Conservation (phyloP, 2,329 filamentous ascomycete genomes). For the Emergomyces orientalis region DNA sequence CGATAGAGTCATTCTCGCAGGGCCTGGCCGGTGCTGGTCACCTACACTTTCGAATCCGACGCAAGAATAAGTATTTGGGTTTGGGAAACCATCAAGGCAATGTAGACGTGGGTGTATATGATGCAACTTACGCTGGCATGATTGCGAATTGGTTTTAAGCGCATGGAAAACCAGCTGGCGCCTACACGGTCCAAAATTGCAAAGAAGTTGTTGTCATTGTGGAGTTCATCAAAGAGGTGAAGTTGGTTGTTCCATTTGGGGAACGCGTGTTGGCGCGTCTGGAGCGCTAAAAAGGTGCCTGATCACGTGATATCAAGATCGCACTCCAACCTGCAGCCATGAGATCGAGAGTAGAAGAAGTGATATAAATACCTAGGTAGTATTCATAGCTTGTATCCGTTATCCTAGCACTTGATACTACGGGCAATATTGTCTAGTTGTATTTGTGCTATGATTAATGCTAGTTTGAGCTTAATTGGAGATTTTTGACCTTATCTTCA, state of each 20-base stretch:
- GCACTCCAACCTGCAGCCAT: background rate
- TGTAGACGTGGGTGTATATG: background rate
- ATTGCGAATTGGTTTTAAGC: no score
- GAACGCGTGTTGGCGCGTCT: constrained; percentile 1
- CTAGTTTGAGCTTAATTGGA: no score
- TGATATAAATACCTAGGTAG: no score
- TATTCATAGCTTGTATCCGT: no score
- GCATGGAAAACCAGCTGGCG: background rate
- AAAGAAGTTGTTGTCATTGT: background rate
- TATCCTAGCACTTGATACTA: no score
- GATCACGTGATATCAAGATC: constrained; percentile 1
- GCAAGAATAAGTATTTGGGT: background rate
- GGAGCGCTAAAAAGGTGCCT: background rate
- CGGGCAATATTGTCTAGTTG: no score
- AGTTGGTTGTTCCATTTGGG: no score
- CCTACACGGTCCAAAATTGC: background rate
- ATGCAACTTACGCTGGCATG: constrained; percentile 6
- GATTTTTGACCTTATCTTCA: no score
- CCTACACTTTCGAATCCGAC: constrained; percentile 46
- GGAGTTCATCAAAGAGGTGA: background rate
- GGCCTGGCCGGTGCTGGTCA: constrained; percentile 51
- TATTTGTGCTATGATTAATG: no score
- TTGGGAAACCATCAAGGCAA: background rate
- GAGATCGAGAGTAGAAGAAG: no score
- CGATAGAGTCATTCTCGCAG: constrained; percentile 34